These are phyloP conservation scores for Wickerhamiella hasegawae DNA, from an alignment of 805 yeast genomes.

Conservation along the genomic window DNA sequence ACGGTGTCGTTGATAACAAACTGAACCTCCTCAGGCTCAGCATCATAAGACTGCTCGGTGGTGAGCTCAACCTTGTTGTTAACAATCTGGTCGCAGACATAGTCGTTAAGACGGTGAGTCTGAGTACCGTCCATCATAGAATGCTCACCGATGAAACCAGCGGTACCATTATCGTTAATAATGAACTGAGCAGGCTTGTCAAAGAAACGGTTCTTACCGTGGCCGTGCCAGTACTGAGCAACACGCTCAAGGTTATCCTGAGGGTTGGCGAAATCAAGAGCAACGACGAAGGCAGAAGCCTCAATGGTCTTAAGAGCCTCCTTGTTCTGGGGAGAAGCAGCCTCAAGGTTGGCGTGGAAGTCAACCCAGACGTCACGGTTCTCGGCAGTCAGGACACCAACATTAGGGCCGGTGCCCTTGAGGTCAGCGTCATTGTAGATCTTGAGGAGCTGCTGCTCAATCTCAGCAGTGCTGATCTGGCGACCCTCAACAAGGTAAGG, in stretches of 20 bases:
- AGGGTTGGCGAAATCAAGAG: constrained; percentile 62
- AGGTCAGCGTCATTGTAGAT: constrained; percentile 32
- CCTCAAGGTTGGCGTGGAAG: constrained; percentile 39
- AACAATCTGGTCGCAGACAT: constrained; percentile 39
- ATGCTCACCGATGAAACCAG: constrained; percentile 94
- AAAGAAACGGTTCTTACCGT: constrained; percentile 76
- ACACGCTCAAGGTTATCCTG: constrained; percentile 71
- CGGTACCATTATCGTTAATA: constrained; percentile 64
- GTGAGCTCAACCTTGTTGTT: constrained; percentile 30
- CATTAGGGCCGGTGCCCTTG: constrained; percentile 32
- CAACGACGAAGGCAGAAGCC: constrained; percentile 63
- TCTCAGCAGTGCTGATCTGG: constrained; percentile 24
- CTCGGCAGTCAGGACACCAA: constrained; percentile 69
- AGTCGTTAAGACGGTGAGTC: constrained; percentile 74
- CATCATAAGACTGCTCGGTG: constrained; percentile 11
- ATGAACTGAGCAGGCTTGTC: constrained; percentile 85
- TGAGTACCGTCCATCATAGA: constrained; percentile 98
- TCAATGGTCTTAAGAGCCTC: constrained; percentile 51
- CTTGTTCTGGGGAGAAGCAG: constrained; percentile 42
- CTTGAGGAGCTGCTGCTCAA: constrained; percentile 36
- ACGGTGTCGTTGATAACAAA: constrained; percentile 43
- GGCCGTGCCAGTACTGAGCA: constrained; percentile 85
- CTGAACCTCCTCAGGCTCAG: constrained; percentile 23
- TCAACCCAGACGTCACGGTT: constrained; percentile 72
- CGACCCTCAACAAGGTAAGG: constrained; percentile 23